Conservation (phyloP, 441 rosid genomes). For the Kokia cookei region DNA sequence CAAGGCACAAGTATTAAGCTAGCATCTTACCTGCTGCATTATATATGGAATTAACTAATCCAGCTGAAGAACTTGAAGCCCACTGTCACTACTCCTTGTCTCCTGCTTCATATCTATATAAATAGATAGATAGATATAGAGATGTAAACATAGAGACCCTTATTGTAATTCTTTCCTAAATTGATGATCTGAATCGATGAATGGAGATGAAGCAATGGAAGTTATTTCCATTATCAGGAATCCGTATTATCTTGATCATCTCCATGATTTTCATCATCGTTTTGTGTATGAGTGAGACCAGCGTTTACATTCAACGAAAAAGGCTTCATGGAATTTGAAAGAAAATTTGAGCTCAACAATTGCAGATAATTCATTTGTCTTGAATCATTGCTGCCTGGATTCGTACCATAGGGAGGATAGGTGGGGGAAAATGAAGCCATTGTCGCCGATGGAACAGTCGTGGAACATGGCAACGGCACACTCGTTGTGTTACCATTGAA, state of each 20-base stretch:
- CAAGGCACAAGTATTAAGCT: neutral
- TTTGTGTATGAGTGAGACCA: slow-evolving; percentile 25
- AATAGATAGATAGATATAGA: neutral
- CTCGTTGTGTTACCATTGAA: slow-evolving; percentile 17
- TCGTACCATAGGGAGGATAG: slow-evolving; percentile 29
- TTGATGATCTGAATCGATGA: neutral
- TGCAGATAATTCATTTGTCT: slow-evolving; percentile 50
- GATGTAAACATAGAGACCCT: neutral
- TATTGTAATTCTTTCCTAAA: neutral
- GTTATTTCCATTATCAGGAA: neutral
- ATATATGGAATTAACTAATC: neutral
- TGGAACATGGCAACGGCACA: slow-evolving; percentile 21
- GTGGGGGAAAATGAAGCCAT: slow-evolving; percentile 53
- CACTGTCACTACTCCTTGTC: neutral
- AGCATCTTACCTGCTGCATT: neutral
- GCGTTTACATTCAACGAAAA: slow-evolving; percentile 39
- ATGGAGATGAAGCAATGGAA: neutral
- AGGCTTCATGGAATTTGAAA: slow-evolving; percentile 37
- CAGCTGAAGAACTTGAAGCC: neutral
- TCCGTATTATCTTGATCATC: slow-evolving; percentile 31
- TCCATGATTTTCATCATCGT: slow-evolving; percentile 10
- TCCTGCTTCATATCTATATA: neutral
- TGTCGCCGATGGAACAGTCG: slow-evolving; percentile 26
- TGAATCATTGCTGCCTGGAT: slow-evolving; percentile 10
- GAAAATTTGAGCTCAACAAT: slow-evolving; percentile 34